Conservation (phyloP, 2,329 filamentous ascomycete genomes). For the Neospermospora avenae region DNA sequence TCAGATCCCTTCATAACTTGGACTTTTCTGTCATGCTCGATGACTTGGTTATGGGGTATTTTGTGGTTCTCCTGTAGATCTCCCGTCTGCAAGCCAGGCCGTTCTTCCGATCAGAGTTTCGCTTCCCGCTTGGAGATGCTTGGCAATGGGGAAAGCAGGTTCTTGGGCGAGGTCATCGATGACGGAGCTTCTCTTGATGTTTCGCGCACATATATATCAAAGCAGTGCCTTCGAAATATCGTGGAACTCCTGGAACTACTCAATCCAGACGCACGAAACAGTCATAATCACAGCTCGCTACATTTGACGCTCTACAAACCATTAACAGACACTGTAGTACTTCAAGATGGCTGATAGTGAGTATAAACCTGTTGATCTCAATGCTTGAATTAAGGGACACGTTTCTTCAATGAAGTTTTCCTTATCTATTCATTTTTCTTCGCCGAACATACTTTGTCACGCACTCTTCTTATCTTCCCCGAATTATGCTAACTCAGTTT, state of each 20-base stretch:
- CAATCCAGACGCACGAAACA: too few relatives aligned
- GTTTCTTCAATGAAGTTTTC: too few relatives aligned
- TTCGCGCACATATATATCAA: background rate
- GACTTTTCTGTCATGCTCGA: too few relatives aligned
- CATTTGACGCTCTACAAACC: too few relatives aligned
- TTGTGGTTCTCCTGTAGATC: too few relatives aligned
- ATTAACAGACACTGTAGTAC: background rate
- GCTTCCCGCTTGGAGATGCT: background rate
- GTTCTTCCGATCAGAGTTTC: background rate
- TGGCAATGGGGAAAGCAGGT: background rate
- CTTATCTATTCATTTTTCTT: too few relatives aligned
- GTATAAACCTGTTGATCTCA: background rate
- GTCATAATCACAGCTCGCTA: too few relatives aligned
- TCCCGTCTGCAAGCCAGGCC: background rate
- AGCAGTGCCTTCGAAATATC: background rate
- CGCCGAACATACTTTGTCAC: too few relatives aligned
- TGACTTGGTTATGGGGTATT: too few relatives aligned
- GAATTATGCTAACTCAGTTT: background rate
- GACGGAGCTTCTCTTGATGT: background rate
- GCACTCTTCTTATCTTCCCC: too few relatives aligned
- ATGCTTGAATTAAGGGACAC: too few relatives aligned
- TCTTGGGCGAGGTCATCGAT: background rate
- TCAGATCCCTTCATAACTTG: too few relatives aligned
- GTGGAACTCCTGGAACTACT: background rate
- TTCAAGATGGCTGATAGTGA: conserved; percentile 3